Evolutionary conservation across 116 monocot genomes (phyloP), one percentile per base, ranked within the genome.

Genomic region (Thalassia testudinum): DNA sequence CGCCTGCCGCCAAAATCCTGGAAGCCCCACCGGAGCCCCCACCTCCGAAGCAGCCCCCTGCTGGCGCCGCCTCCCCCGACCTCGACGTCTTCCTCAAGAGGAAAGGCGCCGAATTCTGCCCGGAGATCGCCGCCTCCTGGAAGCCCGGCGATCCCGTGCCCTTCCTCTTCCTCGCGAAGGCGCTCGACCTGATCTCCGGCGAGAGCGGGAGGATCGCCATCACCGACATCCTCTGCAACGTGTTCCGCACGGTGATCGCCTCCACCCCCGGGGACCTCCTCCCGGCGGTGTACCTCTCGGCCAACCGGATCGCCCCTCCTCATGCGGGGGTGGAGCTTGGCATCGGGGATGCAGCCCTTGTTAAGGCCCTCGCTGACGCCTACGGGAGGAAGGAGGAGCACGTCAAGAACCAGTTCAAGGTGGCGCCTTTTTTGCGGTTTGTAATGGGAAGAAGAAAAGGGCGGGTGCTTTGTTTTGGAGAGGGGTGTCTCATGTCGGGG

Each of bases 261-360:
- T 78, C 75, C 17, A 82, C 77, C 0, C 97, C 97, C 1, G 64
- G 70, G 1, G 90, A 99, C 59, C 77, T 99, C 21, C 70, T 86
- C 17, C 56, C 89, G 0, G 74, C 75, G 0, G 82, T 99, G 20
- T 89, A 99, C 56, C 67, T 99, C 1, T 72, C 86, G 4, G 86
- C 89, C 5, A 99, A 99, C 53, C 61, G 63, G 61, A 82, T 99
- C 16, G 79, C 82, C n/a, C 70, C 97, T 11, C 82, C 85, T 8
- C 97, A 99, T 50, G 90, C 85, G 60, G 97, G 97, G 0, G 56
- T 82, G 26, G 97, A 99, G 79, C 85, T 99, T 6, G 97, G 97
- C 24, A 89, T 99, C 16, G 89, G 97, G 52, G 97, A 99, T 27
- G 85, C 89, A 0, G 42, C 82, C 20, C 57, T 89, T 2, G 60